Base-by-base conservation (phyloP, 257 asterid genomes). In the Knoxia roxburghii region DNA sequence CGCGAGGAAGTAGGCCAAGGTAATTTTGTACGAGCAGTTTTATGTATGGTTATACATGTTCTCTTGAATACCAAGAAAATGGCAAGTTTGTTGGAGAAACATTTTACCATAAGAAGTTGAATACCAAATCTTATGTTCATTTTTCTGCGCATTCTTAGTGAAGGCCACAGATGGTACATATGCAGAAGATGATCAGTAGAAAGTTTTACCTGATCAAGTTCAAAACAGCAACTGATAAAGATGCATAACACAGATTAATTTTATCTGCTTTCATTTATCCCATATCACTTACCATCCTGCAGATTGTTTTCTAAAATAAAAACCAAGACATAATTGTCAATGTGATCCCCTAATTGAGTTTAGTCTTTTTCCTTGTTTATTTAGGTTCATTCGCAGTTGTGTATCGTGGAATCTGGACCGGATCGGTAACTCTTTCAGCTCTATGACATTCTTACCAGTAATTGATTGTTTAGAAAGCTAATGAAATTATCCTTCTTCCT, bases 351-450 rank as follows among this genome's bases (percentile, higher is more conserved):
- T 72, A 58, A 37, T 63, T 65, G 62, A 75, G 70, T 41, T 66
- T 53, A 30, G 63, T 68, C 45, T 18, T 70, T 61, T 65, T 52
- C 49, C 41, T 55, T 45, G 57, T 80, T 66, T 78, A 88, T 80
- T 66, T 78, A 88, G 96, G 96, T 72, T 79, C 89, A 15, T 89
- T 65, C 72, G 95, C 82, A 43, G 78, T 77, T 61, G 91, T 89
- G 39, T 80, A 86, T 77, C 89, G 72, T 59, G 96, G 96, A 76
- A 68, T 84, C 71, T 89, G 96, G 96, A 83, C 81, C 24, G 91
- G 84, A 81, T 89, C 95, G 45, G 95, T 89, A 80, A 26, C 77
- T 75, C 43, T 30, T 70, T 43, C 10, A 54, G 49, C 56, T 57
- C 58, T 29, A 27, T 35, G 61, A 69, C 26, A 60, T 64, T 41